These are phyloP conservation scores for Naumovozyma dairenensis DNA, from an alignment of 805 yeast species.

Conservation along the genomic window DNA sequence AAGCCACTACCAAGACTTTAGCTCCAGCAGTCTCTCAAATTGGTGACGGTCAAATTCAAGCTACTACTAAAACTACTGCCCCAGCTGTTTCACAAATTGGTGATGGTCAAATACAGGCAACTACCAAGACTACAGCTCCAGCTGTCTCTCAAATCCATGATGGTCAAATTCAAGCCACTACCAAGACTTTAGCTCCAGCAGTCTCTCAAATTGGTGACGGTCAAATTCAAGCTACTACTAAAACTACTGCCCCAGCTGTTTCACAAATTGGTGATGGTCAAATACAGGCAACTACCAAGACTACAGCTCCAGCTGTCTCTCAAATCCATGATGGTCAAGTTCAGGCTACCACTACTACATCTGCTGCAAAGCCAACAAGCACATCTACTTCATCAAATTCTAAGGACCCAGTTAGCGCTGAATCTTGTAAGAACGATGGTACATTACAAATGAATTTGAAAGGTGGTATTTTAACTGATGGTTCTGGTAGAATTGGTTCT, in stretches of 20 bases:
- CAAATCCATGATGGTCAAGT: conserved; percentile 37
- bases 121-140: conserved; percentile 25
- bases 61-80: conserved; percentile 25
- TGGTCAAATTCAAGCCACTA: conserved; percentile 31
- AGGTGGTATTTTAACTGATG: conserved; percentile 38
- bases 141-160: conserved; percentile 37
- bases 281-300: conserved; percentile 22
- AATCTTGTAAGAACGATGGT: conserved; percentile 32
- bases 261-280: conserved; percentile 41
- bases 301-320: conserved; percentile 24
- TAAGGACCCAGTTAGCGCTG: conserved; percentile 16
- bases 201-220: conserved; percentile 36
- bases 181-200: conserved; percentile 21
- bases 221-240: conserved; percentile 37
- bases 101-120: conserved; percentile 28
- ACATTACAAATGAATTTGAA: conserved; percentile 43
- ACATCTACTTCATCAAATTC: conserved; percentile 9
- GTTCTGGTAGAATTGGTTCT: conserved; percentile 52
- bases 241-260: conserved; percentile 31
- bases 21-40: conserved; percentile 30
- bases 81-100: conserved; percentile 29
- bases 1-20: conserved; percentile 15
- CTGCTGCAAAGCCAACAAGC: conserved; percentile 6
- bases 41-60: conserved; percentile 27
- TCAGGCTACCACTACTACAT: conserved; percentile 26